Base-by-base conservation (phyloP, 1,284 basidiomycete genomes). In the Heliocybe sulcata region DNA sequence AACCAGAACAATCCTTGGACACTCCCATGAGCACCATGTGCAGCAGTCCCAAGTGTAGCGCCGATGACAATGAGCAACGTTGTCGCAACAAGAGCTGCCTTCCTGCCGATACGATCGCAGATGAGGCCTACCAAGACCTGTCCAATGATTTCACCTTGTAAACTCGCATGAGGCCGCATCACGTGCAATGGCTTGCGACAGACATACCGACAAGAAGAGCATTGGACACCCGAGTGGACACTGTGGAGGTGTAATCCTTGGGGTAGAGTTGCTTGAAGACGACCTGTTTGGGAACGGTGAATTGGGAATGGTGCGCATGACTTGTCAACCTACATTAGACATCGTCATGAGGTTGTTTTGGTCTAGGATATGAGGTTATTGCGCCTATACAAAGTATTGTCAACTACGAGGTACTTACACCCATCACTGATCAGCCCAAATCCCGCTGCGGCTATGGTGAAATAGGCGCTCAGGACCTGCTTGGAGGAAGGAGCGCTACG, bases 171-270 rank as follows among this genome's bases (percentile, higher is more conserved):
- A 47, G 56, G n/a, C n/a, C n/a, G n/a, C n/a, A n/a, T n/a, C n/a
- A n/a, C n/a, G n/a, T n/a, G n/a, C n/a, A n/a, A n/a, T n/a, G n/a
- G n/a, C n/a, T n/a, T n/a, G n/a, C n/a, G n/a, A n/a, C n/a, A n/a
- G 23, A 57, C 69, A 71, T 64, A 76, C 88, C 88, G 57, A 91
- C 79, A 55, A 90, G 79, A 33, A 90, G 76, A 11, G 89, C 69
- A 65, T 91, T 92, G 14, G 82, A 85, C 14, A 91, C 83, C 22
- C 81, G 78, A 1, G 89, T 91, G 12, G 84, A 84, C 29, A 87
- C 75, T 1, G 66, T 58, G 1, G 81, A 65, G 0, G 80, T 87
- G 67, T 90, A 90, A 2, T 70, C 67, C 22, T 67, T 72, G 2
- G 82, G 79, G 63, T 87, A 86, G 8, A 87, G 68, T 56, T 69